A percentile compares a stretch with the other conserved stretches of the same genome.
Evolutionary conservation across 257 asterid genomes (phyloP).

Genomic region (Solanum bukasovii): DNA sequence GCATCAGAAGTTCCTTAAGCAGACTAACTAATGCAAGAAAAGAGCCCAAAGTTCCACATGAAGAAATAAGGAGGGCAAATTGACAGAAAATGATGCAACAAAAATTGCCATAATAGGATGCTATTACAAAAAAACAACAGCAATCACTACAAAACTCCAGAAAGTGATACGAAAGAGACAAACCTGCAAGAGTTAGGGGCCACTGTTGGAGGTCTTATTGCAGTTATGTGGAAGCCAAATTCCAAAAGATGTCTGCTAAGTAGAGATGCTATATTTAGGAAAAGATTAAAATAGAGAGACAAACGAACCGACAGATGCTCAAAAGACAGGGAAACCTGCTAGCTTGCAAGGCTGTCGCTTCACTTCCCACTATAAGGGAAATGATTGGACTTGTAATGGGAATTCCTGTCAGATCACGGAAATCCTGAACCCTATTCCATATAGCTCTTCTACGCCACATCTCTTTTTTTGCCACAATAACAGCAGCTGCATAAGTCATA

Average conservation of each 20-base stretch:
- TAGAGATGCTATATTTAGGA: slow-evolving; percentile 13
- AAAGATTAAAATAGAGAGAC: not conserved
- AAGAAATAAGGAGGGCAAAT: not conserved
- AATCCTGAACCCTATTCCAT: slow-evolving; percentile 55
- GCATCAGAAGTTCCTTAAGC: not conserved
- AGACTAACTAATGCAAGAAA: not conserved
- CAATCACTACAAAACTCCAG: not conserved
- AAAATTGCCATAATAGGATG: not conserved
- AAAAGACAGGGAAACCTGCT: slow-evolving; percentile 47
- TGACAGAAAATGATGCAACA: not conserved
- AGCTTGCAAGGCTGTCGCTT: slow-evolving; percentile 83
- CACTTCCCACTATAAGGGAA: slow-evolving; percentile 70
- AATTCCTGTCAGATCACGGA: slow-evolving; percentile 38
- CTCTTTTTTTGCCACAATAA: slow-evolving; percentile 64
- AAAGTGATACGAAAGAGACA: not conserved
- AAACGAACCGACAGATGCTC: not conserved
- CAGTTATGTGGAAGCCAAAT: slow-evolving; percentile 73
- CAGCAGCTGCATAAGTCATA: slow-evolving; percentile 55
- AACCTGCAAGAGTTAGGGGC: slow-evolving; percentile 98
- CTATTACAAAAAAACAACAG: not conserved
- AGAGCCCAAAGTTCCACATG: not conserved
- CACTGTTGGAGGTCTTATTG: slow-evolving; percentile 96
- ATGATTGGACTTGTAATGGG: slow-evolving; percentile 35
- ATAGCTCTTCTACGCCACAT: slow-evolving; percentile 78
- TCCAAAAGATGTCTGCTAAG: slow-evolving; percentile 69